A percentile compares a stretch with the other conserved stretches of the same genome.
These are phyloP conservation scores for Globisporangium acanthophoron DNA, from an alignment of 352 stramenopile genomes.

Conservation along the genomic window DNA sequence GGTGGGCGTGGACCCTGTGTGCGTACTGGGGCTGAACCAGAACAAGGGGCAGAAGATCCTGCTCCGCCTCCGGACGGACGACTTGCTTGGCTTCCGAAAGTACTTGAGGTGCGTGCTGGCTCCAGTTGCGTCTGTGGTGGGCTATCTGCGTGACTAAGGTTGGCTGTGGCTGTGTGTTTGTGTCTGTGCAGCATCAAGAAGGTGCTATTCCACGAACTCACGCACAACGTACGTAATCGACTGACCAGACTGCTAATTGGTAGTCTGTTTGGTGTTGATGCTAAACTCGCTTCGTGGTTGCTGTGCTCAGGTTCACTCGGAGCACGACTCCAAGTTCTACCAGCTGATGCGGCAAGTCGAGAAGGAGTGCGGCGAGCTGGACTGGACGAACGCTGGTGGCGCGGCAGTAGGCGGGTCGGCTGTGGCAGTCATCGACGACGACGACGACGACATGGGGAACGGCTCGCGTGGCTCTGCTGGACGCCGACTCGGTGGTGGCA, in stretches of 20 bases:
- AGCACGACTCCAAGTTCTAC: slow-evolving; percentile 80
- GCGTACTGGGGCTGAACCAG: slow-evolving; percentile 91
- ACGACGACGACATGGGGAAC: slow-evolving; percentile 3
- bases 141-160: background rate
- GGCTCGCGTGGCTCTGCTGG: slow-evolving; percentile 7
- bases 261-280: background rate
- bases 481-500: slow-evolving; percentile 31
- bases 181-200: slow-evolving; percentile 80
- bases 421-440: slow-evolving; percentile 12
- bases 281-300: background rate
- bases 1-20: slow-evolving; percentile 85
- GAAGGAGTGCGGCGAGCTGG: slow-evolving; percentile 60
- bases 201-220: slow-evolving; percentile 92
- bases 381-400: slow-evolving; percentile 53
- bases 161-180: background rate
- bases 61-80: slow-evolving; percentile 92
- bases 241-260: background rate
- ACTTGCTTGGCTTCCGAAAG: slow-evolving; percentile 91
- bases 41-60: slow-evolving; percentile 95
- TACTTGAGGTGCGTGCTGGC: slow-evolving; percentile 43
- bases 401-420: slow-evolving; percentile 27
- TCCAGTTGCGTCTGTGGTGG: background rate
- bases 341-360: slow-evolving; percentile 78
- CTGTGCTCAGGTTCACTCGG: slow-evolving; percentile 45
- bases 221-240: slow-evolving; percentile 82